phyloP scores from a whole-genome alignment of 108 stramenopile species.

The Seminavis robusta region DNA sequence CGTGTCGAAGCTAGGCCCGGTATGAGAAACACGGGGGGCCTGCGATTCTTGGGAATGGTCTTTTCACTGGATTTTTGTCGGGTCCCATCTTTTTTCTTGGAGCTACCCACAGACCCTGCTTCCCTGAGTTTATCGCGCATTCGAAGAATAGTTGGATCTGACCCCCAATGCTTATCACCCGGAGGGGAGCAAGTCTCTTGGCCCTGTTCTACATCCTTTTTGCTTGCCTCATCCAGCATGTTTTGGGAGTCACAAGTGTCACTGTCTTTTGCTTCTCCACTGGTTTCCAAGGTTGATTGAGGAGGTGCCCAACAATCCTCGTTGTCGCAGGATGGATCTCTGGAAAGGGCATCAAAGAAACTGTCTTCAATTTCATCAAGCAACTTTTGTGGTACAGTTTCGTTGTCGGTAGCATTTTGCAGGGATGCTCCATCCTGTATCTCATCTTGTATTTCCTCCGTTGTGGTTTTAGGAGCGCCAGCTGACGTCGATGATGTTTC shows the following conservation, averaged over 20 bases:
- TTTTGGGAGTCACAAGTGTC: slow-evolving; percentile 35
- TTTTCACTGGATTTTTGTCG: slow-evolving; percentile 19
- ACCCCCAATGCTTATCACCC: slow-evolving; percentile 84
- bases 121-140: slow-evolving; percentile 64
- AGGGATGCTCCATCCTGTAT: no score
- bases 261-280: slow-evolving; percentile 30
- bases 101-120: slow-evolving; percentile 24
- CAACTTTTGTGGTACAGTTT: no score
- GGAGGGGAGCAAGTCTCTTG: slow-evolving; percentile 14
- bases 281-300: slow-evolving; percentile 54
- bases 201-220: background rate
- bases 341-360: slow-evolving; percentile 55
- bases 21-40: slow-evolving; percentile 81
- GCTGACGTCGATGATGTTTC: no score
- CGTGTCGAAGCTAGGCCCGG: slow-evolving; percentile 84
- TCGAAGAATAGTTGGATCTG: slow-evolving; percentile 45
- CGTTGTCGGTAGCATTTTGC: no score
- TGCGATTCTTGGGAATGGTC: slow-evolving; percentile 20
- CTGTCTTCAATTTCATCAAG: slow-evolving; percentile 56
- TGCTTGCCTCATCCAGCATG: slow-evolving; percentile 6
- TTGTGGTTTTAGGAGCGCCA: no score
- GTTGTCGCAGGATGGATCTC: slow-evolving; percentile 54
- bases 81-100: background rate
- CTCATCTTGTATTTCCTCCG: no score
- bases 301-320: slow-evolving; percentile 62